A percentile compares a stretch with the other conserved stretches of the same genome.
phyloP scores from a whole-genome alignment of 345 rosid genomes.

The Hibiscus trionum region DNA sequence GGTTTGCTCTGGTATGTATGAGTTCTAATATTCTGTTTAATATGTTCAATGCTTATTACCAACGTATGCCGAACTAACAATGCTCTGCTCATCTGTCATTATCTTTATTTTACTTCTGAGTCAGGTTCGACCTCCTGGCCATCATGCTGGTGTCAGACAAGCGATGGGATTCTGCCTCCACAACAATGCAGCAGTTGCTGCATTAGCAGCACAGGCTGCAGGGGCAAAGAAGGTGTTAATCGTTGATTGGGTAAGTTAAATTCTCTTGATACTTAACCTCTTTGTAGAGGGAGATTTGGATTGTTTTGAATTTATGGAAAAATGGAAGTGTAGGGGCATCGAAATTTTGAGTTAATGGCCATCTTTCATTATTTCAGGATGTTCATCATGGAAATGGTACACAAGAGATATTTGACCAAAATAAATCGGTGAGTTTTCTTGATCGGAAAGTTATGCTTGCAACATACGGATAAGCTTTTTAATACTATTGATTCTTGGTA shows the following conservation, averaged over 20 bases:
- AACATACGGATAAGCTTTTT: neutral
- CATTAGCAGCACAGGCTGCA: slow-evolving; percentile 79
- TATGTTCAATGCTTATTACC: neutral
- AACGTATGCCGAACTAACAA: neutral
- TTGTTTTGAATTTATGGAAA: neutral
- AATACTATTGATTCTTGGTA: neutral
- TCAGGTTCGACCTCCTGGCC: slow-evolving; percentile 98
- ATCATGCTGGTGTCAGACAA: slow-evolving; percentile 89
- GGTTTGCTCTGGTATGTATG: slow-evolving; percentile 85
- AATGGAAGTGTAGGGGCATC: neutral
- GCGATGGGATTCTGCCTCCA: slow-evolving; percentile 99
- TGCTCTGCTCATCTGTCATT: neutral
- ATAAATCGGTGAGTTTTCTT: slow-evolving; percentile 63
- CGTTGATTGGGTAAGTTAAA: slow-evolving; percentile 76
- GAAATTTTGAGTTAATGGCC: neutral
- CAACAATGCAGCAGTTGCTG: slow-evolving; percentile 97
- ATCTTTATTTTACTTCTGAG: slow-evolving; percentile 3
- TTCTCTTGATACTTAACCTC: slow-evolving; percentile 17
- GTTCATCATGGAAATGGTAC: slow-evolving; percentile 99
- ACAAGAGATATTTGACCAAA: slow-evolving; percentile 83
- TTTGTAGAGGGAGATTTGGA: neutral
- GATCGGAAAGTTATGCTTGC: neutral
- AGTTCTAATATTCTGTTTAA: neutral
- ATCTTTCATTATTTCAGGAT: slow-evolving; percentile 50
- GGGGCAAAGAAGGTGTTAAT: slow-evolving; percentile 92